Base-by-base conservation (phyloP, 2,329 filamentous ascomycete species). In the Chaetothyriales sp. region DNA sequence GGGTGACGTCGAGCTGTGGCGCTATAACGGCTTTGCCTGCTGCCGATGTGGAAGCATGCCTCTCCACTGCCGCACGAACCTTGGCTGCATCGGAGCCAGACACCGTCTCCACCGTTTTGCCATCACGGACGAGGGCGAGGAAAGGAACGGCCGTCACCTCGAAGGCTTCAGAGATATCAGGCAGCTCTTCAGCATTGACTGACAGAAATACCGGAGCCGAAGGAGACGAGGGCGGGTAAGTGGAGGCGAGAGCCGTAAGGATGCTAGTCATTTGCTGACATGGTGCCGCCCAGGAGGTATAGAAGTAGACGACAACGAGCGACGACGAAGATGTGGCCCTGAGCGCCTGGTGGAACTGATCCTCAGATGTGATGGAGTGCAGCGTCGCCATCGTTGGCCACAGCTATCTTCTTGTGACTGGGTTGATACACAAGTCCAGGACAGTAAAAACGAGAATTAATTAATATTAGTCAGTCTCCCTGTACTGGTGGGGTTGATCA, bases 111-210 rank as follows among this genome's bases (percentile, higher is more conserved):
- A 96, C 69, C 12, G 87, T 79, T 63, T 84, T 72, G 56, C 82
- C 80, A 61, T 81, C 79, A 59, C 83, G 82, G 61, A 90, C 75
- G 43, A 96, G 77, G 25, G 95, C 86, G 22, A 96, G 79, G 68
- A 86, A 95, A 0, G 92, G 92, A 12, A 98, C 92, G 5, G 90
- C 89, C 3, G 87, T 89, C 49, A 98, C 90, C 61, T 95, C 84
- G 75, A 95, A 96, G 43, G 79, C 74, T 70, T 98, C 92, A 61
- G 84, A 89, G 61, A 96, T 79, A 55, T 96, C 89, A 61, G 85
- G 84, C 44, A 96, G 76, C 59, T 95, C 89, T 72, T 98, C 92
- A 54, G 92, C 92, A 68, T 98, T 89, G 69, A 98, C 78, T 55
- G 84, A 84, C 54, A 94, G 78, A 81, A 95, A 98, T 15, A 39